Percentiles rank a stretch among this genome's conserved stretches.
These are phyloP conservation scores for Argentina anserina DNA, from an alignment of 306 rosid genomes.

Conservation along the genomic window DNA sequence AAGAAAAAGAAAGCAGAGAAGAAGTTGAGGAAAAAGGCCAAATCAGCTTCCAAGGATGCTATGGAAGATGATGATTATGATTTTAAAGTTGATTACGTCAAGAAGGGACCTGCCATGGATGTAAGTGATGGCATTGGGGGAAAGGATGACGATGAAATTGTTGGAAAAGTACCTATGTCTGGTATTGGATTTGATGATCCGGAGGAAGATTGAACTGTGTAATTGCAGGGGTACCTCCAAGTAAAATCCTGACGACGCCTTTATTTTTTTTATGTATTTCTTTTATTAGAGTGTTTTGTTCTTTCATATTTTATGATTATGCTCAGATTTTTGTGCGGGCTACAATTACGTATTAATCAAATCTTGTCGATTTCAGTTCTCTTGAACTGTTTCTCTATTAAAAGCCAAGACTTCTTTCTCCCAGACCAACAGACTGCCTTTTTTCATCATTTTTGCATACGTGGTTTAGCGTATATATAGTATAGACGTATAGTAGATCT, in stretches of 20 bases:
- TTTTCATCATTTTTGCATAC: background rate
- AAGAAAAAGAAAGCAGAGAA: slow-evolving; percentile 71
- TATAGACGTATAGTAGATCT: no score
- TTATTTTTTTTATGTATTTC: background rate
- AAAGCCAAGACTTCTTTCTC: background rate
- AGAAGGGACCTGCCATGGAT: slow-evolving; percentile 58
- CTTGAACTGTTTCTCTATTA: background rate
- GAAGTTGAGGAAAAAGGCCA: slow-evolving; percentile 66
- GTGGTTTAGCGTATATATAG: background rate
- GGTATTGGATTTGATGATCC: slow-evolving; percentile 14
- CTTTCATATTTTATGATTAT: background rate
- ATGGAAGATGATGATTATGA: slow-evolving; percentile 87
- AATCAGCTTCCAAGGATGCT: slow-evolving; percentile 38
- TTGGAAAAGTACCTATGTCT: slow-evolving; percentile 32
- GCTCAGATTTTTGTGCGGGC: background rate
- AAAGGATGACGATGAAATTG: slow-evolving; percentile 11
- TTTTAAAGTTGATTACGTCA: slow-evolving; percentile 69
- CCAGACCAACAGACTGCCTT: background rate
- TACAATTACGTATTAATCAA: background rate
- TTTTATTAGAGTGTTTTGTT: background rate
- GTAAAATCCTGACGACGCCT: background rate
- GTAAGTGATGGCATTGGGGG: slow-evolving; percentile 33
- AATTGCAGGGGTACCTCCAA: background rate
- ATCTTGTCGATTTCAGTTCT: background rate
- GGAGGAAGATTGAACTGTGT: background rate